Conservation (phyloP, 2,329 filamentous ascomycete genomes). For the Pestalotiopsis sp. region DNA sequence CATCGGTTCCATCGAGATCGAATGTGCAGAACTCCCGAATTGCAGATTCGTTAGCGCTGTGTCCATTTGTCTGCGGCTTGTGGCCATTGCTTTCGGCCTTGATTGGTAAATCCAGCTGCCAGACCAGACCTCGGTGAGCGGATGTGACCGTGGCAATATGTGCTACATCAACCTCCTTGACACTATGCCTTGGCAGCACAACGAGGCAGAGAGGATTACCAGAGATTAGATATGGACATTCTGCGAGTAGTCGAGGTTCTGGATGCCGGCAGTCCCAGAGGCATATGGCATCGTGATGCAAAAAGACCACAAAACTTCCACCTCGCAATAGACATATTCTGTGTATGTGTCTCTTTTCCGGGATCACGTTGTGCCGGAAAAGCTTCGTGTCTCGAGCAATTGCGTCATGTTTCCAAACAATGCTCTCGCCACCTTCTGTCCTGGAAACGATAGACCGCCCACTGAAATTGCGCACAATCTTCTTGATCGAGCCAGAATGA, state of each 20-base stretch:
- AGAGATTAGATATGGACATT: slow-evolving; percentile 57
- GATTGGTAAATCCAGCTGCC: slow-evolving; percentile 70
- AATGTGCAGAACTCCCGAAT: slow-evolving; percentile 73
- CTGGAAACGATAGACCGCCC: slow-evolving; percentile 80
- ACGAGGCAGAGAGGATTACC: slow-evolving; percentile 82
- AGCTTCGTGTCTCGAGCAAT: slow-evolving; percentile 55
- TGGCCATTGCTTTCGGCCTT: slow-evolving; percentile 31
- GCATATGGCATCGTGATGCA: slow-evolving; percentile 70
- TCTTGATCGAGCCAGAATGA: slow-evolving; percentile 78
- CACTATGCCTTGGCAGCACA: slow-evolving; percentile 66
- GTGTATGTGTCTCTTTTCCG: slow-evolving; percentile 71
- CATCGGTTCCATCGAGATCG: slow-evolving; percentile 60
- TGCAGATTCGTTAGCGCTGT: slow-evolving; percentile 28
- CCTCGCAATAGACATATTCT: slow-evolving; percentile 77
- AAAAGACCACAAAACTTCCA: slow-evolving; percentile 78
- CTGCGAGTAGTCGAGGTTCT: slow-evolving; percentile 59
- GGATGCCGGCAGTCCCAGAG: slow-evolving; percentile 77
- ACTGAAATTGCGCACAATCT: slow-evolving; percentile 83
- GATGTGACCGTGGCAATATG: slow-evolving; percentile 85
- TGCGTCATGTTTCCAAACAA: slow-evolving; percentile 76
- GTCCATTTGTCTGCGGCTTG: slow-evolving; percentile 31
- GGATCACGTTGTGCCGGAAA: slow-evolving; percentile 68
- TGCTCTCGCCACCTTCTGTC: slow-evolving; percentile 75
- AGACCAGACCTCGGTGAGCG: slow-evolving; percentile 76
- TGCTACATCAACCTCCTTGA: slow-evolving; percentile 55